Percentiles rank a stretch among this genome's conserved stretches.
Evolutionary conservation across 2,329 filamentous ascomycete species (phyloP).

Genomic region (Fusarium annulatum): DNA sequence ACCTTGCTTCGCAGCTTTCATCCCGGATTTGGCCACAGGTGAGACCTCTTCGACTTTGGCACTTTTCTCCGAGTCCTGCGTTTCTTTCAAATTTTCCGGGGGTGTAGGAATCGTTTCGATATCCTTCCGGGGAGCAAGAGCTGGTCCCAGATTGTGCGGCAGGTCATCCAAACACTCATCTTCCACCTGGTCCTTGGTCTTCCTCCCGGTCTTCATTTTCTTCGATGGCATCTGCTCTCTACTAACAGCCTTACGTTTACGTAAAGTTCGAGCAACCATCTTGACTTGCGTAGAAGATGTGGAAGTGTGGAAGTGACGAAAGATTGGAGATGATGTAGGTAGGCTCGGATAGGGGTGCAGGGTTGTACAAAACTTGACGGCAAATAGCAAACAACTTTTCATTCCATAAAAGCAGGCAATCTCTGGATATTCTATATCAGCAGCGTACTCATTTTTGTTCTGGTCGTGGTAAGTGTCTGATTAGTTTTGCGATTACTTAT

Average conservation of each 20-base stretch:
- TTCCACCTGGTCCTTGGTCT: background rate
- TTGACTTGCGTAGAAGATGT: background rate
- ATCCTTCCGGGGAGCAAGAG: conserved; percentile 4
- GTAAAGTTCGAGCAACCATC: conserved; percentile 29
- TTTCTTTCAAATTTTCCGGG: background rate
- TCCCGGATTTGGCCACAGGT: background rate
- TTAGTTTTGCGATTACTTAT: background rate
- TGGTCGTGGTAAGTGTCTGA: background rate
- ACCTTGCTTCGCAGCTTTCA: background rate
- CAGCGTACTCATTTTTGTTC: background rate
- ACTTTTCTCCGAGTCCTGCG: background rate
- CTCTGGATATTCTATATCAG: background rate
- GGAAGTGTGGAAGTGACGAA: background rate
- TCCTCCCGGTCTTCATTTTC: conserved; percentile 8
- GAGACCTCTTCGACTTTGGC: conserved; percentile 7
- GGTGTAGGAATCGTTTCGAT: background rate
- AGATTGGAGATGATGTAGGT: background rate
- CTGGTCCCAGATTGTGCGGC: conserved; percentile 36
- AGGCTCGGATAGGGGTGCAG: background rate
- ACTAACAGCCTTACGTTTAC: conserved; percentile 18
- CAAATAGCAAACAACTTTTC: background rate
- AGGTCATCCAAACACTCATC: conserved; percentile 20
- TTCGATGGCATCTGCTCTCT: conserved; percentile 1
- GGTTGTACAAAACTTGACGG: background rate
- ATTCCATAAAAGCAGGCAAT: background rate